These are phyloP conservation scores for Panicum miliaceum DNA, from an alignment of 176 grass and related monocot genomes.

Conservation along the genomic window DNA sequence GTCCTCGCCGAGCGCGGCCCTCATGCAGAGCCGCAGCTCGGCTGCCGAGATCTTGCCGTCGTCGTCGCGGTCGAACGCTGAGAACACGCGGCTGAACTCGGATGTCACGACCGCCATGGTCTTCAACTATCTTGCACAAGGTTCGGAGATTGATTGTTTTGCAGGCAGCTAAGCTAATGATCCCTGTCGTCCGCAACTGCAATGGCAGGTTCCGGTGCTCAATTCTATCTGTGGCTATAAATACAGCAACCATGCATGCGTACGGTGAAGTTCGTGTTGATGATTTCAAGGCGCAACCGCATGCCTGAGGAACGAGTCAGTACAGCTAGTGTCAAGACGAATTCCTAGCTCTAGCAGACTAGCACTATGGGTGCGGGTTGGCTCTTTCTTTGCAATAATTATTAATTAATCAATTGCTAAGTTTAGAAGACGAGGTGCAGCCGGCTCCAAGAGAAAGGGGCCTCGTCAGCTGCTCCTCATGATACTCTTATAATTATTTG, in stretches of 20 bases:
- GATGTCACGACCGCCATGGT: background rate
- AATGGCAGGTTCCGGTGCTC: background rate
- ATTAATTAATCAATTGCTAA: background rate
- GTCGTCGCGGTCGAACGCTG: constrained; percentile 20
- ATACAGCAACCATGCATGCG: background rate
- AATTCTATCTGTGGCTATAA: background rate
- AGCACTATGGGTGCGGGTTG: background rate
- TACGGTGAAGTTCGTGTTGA: background rate
- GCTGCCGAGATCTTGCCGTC: constrained; percentile 32
- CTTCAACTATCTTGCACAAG: background rate
- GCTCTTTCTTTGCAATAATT: background rate
- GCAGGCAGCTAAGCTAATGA: background rate
- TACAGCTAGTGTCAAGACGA: background rate
- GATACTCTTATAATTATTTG: background rate
- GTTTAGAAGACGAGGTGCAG: background rate
- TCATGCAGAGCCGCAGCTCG: constrained; percentile 34
- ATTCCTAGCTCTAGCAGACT: background rate
- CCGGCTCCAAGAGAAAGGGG: background rate
- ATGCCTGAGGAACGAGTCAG: background rate
- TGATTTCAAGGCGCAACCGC: background rate
- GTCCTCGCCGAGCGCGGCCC: constrained; percentile 35
- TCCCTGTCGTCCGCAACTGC: background rate
- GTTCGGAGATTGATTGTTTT: background rate
- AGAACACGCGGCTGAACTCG: constrained; percentile 30
- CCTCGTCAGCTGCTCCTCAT: background rate